Evolutionary conservation across 2,329 filamentous ascomycete genomes (phyloP).

Genomic region (Aspergillus carbonarius): DNA sequence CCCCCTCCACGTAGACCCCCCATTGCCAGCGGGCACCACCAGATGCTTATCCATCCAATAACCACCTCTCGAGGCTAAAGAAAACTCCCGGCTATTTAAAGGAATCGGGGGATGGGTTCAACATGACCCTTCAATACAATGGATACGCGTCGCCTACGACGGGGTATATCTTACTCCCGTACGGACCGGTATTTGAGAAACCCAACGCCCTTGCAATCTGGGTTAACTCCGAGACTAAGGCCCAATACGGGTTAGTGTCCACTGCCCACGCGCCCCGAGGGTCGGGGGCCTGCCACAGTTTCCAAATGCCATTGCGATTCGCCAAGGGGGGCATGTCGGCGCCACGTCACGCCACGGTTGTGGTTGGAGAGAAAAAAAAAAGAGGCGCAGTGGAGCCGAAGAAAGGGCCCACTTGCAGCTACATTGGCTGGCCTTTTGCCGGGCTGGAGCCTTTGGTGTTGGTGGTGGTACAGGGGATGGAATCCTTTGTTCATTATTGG

Average conservation of each 20-base stretch:
- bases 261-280: neutral
- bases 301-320: no score
- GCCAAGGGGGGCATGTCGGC: neutral
- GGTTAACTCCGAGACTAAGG: neutral
- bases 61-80: neutral
- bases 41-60: neutral
- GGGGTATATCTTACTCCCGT: no score
- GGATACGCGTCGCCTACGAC: no score
- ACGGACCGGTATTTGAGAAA: no score
- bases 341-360: neutral
- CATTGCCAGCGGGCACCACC: neutral
- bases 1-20: neutral
- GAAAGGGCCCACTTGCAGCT: neutral
- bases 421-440: neutral
- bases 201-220: no score
- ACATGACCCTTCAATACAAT: no score
- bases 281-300: no score
- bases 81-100: no score
- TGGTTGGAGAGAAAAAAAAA: neutral
- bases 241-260: neutral
- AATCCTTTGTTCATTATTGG: neutral
- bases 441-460: neutral
- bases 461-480: neutral
- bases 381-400: neutral
- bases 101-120: no score